Conservation (phyloP, 768 basidiomycete species). For the Phaeotremella fagi region DNA sequence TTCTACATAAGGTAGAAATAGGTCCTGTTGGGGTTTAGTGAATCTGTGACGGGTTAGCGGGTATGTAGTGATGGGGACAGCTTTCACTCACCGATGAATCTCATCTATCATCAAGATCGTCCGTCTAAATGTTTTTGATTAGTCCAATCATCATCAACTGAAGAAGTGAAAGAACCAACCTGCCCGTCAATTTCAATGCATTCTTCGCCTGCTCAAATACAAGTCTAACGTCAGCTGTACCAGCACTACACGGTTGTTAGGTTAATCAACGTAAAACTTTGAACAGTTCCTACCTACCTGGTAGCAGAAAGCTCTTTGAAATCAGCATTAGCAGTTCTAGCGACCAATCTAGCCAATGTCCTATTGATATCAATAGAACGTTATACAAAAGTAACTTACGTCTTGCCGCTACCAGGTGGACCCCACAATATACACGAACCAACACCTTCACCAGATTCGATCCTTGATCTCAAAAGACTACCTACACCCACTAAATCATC, state of each 20-base stretch:
- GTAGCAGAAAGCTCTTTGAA: constrained; percentile 80
- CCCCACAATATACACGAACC: constrained; percentile 53
- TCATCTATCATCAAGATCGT: constrained; percentile 79
- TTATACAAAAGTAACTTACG: constrained; percentile 21
- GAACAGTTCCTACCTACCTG: constrained; percentile 44
- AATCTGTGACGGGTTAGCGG: constrained; percentile 10
- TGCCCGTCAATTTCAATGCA: constrained; percentile 61
- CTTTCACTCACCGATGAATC: constrained; percentile 71
- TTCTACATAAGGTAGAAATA: constrained; percentile 77
- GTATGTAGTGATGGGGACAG: constrained; percentile 47
- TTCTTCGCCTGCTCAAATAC: constrained; percentile 72
- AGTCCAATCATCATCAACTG: neutral
- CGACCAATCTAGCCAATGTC: constrained; percentile 68
- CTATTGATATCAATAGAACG: constrained; percentile 16
- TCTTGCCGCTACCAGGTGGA: constrained; percentile 49
- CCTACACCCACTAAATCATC: constrained; percentile 58
- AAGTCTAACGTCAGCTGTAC: constrained; percentile 64
- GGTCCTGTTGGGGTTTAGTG: constrained; percentile 54
- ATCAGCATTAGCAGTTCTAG: constrained; percentile 56
- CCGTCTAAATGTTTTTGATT: constrained; percentile 55
- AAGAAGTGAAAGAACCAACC: constrained; percentile 32
- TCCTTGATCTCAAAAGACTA: constrained; percentile 57
- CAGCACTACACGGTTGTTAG: constrained; percentile 27
- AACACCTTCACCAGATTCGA: constrained; percentile 53
- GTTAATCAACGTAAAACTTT: constrained; percentile 23